Conservation (phyloP, 2,329 filamentous ascomycete genomes). For the Hymenoscyphus occultus region DNA sequence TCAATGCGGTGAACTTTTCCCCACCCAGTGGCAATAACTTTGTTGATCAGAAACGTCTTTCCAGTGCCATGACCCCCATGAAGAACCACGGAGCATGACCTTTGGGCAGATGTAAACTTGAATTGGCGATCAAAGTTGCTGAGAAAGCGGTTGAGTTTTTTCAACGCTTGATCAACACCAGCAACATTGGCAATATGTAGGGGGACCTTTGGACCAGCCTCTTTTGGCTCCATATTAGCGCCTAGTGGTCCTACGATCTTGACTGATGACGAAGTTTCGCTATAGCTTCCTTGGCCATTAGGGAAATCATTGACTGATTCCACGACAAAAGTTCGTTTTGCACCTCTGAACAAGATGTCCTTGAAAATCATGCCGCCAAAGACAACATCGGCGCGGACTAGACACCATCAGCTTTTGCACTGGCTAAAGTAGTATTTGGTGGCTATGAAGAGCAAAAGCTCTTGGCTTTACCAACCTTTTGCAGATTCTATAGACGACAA, state of each 20-base stretch:
- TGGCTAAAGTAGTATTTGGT: background rate
- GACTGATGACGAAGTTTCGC: slow-evolving; percentile 23
- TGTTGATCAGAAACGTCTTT: slow-evolving; percentile 71
- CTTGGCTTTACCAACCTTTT: too few relatives aligned
- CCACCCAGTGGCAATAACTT: slow-evolving; percentile 68
- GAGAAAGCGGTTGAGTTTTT: slow-evolving; percentile 65
- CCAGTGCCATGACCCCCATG: slow-evolving; percentile 83
- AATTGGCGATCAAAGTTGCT: slow-evolving; percentile 48
- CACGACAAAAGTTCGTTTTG: slow-evolving; percentile 60
- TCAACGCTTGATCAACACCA: slow-evolving; percentile 63
- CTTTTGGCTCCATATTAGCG: slow-evolving; percentile 11
- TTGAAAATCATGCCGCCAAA: slow-evolving; percentile 71
- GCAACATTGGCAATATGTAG: slow-evolving; percentile 55
- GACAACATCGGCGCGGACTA: slow-evolving; percentile 64
- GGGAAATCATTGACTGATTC: slow-evolving; percentile 49
- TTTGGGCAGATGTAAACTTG: slow-evolving; percentile 25
- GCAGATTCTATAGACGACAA: too few relatives aligned
- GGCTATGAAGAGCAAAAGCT: too few relatives aligned
- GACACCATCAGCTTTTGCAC: slow-evolving; percentile 23
- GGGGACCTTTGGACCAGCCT: slow-evolving; percentile 10
- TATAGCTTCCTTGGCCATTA: slow-evolving; percentile 40
- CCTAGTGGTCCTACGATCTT: slow-evolving; percentile 26
- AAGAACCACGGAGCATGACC: slow-evolving; percentile 47
- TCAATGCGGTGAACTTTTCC: slow-evolving; percentile 62
- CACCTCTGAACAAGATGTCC: slow-evolving; percentile 52